Base-by-base conservation (phyloP, 345 rosid species). In the Pistacia vera region DNA sequence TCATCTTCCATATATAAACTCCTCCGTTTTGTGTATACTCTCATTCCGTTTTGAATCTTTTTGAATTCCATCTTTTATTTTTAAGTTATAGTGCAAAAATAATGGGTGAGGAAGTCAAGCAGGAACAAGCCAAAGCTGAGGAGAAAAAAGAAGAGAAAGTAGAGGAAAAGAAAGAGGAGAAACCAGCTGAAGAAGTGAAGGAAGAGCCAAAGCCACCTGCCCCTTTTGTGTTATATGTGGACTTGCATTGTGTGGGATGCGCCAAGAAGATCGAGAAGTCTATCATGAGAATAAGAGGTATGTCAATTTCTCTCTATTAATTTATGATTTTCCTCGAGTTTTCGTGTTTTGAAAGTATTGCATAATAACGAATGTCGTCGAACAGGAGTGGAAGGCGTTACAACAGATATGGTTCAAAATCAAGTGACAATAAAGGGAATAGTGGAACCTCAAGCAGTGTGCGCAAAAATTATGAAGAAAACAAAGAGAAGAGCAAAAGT, bases 231-330 rank as follows among this genome's bases (percentile, higher is more conserved):
- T 78, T 96, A 79, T 86, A 46, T 63, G 91, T 93, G 61, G 95
- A 96, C 86, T 83, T 93, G 88, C 98, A 93, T 86, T 96, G 99
- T 71, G 90, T 87, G 8, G 98, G 98, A 22, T 96, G 99, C 54
- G 92, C 97, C 64, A 92, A 94, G 85, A 94, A 94, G 86, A 92
- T 96, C 58, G 91, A 94, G 84, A 90, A 79, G 78, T 89, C 89
- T 78, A 87, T 96, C 74, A 81, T 84, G 88, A 90, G 83, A 70
- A 92, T 92, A 49, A 88, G 87, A 88, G 99, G 98, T 94, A 66
- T 69, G 8, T 46, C 22, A 11, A 25, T 70, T 44, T 36, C 30
- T 66, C 46, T n/a, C 55, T 16, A 54, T 54, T 7, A 41, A 41
- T 41, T 41, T 41, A 5, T 41, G 2, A 5, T 41, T 41, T 41